Evolutionary conservation across 805 yeast species (phyloP).

Genomic region (Hanseniaspora lachancei): DNA sequence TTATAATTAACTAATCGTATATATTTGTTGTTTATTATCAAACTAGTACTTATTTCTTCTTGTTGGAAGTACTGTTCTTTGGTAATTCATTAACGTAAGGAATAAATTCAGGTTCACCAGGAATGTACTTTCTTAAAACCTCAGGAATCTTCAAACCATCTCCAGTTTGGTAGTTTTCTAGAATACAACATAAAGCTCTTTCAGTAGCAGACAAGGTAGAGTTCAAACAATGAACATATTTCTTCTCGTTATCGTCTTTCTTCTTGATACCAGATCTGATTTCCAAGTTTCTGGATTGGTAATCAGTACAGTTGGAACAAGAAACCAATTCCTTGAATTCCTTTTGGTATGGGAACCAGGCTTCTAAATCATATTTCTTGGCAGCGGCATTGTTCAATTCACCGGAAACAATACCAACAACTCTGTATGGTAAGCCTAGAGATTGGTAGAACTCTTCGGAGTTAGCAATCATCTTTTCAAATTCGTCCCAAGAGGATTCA

Average conservation of each 20-base stretch:
- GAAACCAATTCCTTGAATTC: slow-evolving; percentile 97
- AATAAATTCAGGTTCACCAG: slow-evolving; percentile 95
- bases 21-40: too few relatives aligned
- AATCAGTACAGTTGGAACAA: slow-evolving; percentile 98
- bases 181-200: slow-evolving; percentile 92
- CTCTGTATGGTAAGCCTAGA: slow-evolving; percentile 86
- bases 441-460: slow-evolving; percentile 90
- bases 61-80: slow-evolving; percentile 77
- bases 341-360: slow-evolving; percentile 99
- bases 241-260: slow-evolving; percentile 88
- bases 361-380: slow-evolving; percentile 95
- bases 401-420: slow-evolving; percentile 95
- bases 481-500: slow-evolving; percentile 94
- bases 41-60: slow-evolving; percentile 29
- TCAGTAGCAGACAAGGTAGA: slow-evolving; percentile 95
- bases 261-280: slow-evolving; percentile 97
- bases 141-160: slow-evolving; percentile 90
- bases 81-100: slow-evolving; percentile 86
- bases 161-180: slow-evolving; percentile 96
- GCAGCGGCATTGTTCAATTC: slow-evolving; percentile 99
- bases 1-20: too few relatives aligned
- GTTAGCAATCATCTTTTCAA: slow-evolving; percentile 82
- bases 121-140: slow-evolving; percentile 88
- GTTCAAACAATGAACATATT: slow-evolving; percentile 95
- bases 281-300: slow-evolving; percentile 96